Conservation (phyloP, 2,329 filamentous ascomycete species). For the Botrytis medusae region DNA sequence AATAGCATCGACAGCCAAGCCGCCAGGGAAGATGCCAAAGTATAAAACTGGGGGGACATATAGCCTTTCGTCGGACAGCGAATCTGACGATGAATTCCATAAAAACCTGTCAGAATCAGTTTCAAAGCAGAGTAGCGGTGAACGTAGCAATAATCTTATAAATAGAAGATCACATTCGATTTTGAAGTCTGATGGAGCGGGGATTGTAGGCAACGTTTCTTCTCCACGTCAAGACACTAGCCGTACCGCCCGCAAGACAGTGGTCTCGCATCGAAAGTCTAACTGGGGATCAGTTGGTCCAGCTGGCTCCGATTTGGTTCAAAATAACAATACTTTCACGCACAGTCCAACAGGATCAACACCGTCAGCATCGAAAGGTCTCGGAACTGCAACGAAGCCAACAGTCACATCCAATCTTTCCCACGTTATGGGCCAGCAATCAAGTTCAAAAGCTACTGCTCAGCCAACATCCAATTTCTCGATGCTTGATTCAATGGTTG, state of each 20-base stretch:
- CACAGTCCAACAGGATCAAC: not conserved
- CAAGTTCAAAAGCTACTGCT: not conserved
- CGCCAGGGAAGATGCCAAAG: not conserved
- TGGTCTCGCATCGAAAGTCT: not conserved
- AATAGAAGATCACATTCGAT: not conserved
- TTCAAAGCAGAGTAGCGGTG: not conserved
- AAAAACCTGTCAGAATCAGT: not conserved
- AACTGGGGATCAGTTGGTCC: not conserved
- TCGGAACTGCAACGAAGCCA: not conserved
- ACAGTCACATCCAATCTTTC: not conserved
- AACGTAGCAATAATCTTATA: not conserved
- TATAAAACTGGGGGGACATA: constrained; percentile 1
- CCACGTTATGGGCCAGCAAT: not conserved
- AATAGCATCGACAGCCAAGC: not conserved
- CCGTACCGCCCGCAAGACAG: constrained; percentile 7
- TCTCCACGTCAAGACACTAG: not conserved
- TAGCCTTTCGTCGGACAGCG: not conserved
- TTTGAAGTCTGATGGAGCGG: not conserved
- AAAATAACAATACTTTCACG: not conserved
- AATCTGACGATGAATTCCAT: not conserved
- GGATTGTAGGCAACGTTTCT: not conserved
- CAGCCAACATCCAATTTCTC: not conserved
- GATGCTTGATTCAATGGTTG: not conserved
- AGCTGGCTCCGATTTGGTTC: not conserved
- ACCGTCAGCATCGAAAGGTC: not conserved